Evolutionary conservation across 2,329 filamentous ascomycete species (phyloP), one percentile per base, ranked within the genome.

Genomic region (Cladosporium sp.): DNA sequence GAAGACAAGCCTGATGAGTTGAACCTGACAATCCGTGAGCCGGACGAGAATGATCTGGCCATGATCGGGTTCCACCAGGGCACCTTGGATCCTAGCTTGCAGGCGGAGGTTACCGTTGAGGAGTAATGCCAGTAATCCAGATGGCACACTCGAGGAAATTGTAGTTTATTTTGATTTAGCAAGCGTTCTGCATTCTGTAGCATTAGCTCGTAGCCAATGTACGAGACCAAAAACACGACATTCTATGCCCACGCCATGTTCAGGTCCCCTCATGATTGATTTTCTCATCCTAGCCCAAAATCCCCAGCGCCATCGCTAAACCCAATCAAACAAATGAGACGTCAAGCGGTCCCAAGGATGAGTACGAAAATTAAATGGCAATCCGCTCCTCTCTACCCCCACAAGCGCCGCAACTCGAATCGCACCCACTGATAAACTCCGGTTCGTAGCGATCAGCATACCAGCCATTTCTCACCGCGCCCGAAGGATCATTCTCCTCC

Each of bases 1-100:
- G 64, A 57, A 13, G 72, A 78, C 36, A 71, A 74, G 55, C 68
- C 78, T 9, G 75, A 81, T 58, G 70, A 74, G 53, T 69, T 82
- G 36, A 74, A 80, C 56, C 66, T 79, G 5, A 65, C 67, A 11
- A 71, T 78, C 7, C 70, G 73, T 43, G 76, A 80, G 48, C 72
- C 77, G 0, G 69, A 73, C 38, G 72, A 73, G 43, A 69, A 67
- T 2, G 76, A 79, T 56, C 58, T 64, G n/a, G 73, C 72, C 55
- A 73, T 72, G 58, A 69, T 78, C 35, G 62, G 69, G 25, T 59
- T 65, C 27, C 36, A 43, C 3, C 51, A 53, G 22, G 43, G 50
- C 3, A 42, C 35, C 22, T 45, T 53, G 7, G 56, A 58, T 20
- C 43, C 53, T 2, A 47, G 30, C 15, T 19, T 52, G 22, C 43